These are phyloP conservation scores for Entomortierella parvispora DNA, from an alignment of 192 early-diverging fungal species.

Conservation along the genomic window DNA sequence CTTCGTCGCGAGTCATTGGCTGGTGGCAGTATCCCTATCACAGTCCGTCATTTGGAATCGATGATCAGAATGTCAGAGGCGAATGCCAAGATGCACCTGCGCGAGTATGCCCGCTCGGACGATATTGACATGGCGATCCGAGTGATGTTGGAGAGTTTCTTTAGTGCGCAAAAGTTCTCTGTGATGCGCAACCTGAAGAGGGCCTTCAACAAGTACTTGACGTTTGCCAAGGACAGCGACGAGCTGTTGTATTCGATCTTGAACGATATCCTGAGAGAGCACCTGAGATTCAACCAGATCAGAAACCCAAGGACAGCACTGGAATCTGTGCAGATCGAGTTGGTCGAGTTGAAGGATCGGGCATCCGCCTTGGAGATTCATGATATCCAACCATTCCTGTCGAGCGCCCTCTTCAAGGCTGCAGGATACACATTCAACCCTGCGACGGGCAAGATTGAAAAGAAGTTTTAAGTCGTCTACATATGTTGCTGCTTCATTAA, in stretches of 20 bases:
- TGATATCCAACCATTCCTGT: constrained; percentile 70
- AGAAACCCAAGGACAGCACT: constrained; percentile 60
- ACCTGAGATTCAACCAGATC: constrained; percentile 78
- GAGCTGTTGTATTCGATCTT: constrained; percentile 84
- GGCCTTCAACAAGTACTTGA: constrained; percentile 87
- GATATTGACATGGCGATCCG: constrained; percentile 95
- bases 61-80: constrained; percentile 90
- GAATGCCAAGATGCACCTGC: constrained; percentile 95
- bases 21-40: constrained; percentile 85
- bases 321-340: no score
- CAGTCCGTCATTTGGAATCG: constrained; percentile 88
- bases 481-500: neutral
- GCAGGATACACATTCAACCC: constrained; percentile 56
- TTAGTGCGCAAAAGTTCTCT: constrained; percentile 92
- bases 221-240: constrained; percentile 77
- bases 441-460: constrained; percentile 51
- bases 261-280: constrained; percentile 78
- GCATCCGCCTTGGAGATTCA: constrained; percentile 70
- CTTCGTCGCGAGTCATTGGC: constrained; percentile 86
- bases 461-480: constrained; percentile 23
- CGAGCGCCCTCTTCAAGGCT: constrained; percentile 60
- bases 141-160: constrained; percentile 89
- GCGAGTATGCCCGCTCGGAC: constrained; percentile 88
- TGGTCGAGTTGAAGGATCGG: constrained; percentile 71
- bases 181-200: constrained; percentile 85